phyloP scores from a whole-genome alignment of 257 asterid species.

The Solanum tarapatanum region DNA sequence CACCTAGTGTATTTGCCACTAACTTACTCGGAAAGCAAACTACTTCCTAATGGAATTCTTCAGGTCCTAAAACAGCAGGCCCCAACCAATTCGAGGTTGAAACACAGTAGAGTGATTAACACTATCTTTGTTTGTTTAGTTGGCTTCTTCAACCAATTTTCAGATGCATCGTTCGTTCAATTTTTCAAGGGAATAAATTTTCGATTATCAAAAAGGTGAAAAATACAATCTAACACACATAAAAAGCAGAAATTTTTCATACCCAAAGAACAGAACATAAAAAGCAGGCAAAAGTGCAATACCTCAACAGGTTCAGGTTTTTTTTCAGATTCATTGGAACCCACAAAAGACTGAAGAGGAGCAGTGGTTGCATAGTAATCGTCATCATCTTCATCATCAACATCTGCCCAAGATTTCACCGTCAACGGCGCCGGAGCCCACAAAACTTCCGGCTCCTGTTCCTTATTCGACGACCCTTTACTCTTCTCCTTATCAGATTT shows the following conservation, averaged over 20 bases:
- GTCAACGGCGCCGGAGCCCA: conserved; percentile 76
- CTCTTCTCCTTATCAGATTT: conserved; percentile 51
- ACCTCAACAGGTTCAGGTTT: conserved; percentile 53
- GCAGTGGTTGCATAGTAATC: conserved; percentile 76
- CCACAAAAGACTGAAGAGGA: conserved; percentile 60
- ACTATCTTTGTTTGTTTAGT: neutral
- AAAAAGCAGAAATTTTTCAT: neutral
- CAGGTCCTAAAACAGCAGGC: neutral
- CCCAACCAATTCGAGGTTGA: neutral
- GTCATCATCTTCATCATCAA: conserved; percentile 70
- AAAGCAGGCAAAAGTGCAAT: neutral
- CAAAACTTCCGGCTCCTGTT: conserved; percentile 31
- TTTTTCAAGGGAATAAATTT: neutral
- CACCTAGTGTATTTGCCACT: neutral
- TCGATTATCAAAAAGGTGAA: neutral
- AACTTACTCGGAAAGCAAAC: neutral
- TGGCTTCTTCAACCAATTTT: neutral
- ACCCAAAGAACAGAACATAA: neutral
- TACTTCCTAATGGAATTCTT: neutral
- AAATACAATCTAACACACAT: neutral
- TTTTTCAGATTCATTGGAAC: conserved; percentile 17
- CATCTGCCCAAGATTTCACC: conserved; percentile 70
- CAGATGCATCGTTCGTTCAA: neutral
- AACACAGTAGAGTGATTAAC: neutral
- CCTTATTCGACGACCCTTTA: conserved; percentile 28